Base-by-base conservation (phyloP, 164 flowering plant genomes). In the Piper betle region DNA sequence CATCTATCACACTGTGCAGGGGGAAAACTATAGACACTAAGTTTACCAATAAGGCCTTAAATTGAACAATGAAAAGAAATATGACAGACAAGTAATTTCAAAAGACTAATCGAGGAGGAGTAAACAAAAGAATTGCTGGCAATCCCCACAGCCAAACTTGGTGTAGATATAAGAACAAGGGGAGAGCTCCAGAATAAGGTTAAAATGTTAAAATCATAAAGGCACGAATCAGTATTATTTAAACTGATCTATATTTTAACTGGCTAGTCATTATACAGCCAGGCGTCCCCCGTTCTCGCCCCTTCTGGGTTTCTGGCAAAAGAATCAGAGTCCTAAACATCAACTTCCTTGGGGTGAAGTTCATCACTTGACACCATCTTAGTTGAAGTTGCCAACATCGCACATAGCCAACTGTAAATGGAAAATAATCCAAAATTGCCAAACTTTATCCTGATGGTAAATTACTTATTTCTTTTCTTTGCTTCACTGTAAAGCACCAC, bases 401-500 rank as follows among this genome's bases (percentile, higher is more conserved):
- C 67, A 46, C 9, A 16, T 56, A 72, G 61, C 55, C 56, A 20
- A 65, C 57, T 68, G 57, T 64, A 53, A 37, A 50, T 62, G 42
- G 63, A 59, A 20, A 46, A 62, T 65, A 60, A 61, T 53, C 62
- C 71, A 57, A 50, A 46, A 40, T 57, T 55, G 42, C 48, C 53
- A n/a, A 59, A 58, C 64, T 19, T 15, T 15, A 52, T 64, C 40
- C 25, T 40, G 38, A 41, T 38, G 19, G n/a, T 18, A 11, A 25
- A 58, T 81, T 75, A 80, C 69, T 85, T 89, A 77, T 78, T 89
- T 57, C 98, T 73, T 71, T 85, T 92, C 77, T 92, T 89, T 71
- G 93, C 93, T 82, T 92, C 91, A 66, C 98, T 84, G 75, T 92
- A 92, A 46, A 89, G 91, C 64, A 92, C 63, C 3, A 92, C 98